These are phyloP conservation scores for Niveomyces coronatus DNA, from an alignment of 2,329 filamentous ascomycete genomes.

Conservation along the genomic window DNA sequence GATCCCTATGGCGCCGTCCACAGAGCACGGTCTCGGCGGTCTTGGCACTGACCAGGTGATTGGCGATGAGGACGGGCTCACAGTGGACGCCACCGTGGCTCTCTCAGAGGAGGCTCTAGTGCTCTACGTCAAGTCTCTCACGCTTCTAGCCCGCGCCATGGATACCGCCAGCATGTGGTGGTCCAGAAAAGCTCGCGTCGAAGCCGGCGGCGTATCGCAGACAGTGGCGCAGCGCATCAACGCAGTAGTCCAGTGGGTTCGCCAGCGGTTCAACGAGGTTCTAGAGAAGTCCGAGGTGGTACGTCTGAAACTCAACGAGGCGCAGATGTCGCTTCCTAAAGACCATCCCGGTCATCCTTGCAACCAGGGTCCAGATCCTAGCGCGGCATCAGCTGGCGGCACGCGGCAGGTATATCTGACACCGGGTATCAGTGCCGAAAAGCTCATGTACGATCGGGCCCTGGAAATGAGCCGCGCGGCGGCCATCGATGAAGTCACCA, in stretches of 20 bases:
- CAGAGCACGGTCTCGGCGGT: conserved; percentile 59
- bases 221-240: conserved; percentile 66
- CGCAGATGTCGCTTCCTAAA: conserved; percentile 70
- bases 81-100: conserved; percentile 72
- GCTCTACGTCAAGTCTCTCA: conserved; percentile 88
- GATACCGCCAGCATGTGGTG: conserved; percentile 92
- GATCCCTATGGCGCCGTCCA: conserved; percentile 76
- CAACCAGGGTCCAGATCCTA: conserved; percentile 56
- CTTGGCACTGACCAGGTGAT: conserved; percentile 42
- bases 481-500: conserved; percentile 90
- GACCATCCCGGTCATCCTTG: conserved; percentile 80
- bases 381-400: conserved; percentile 47
- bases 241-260: conserved; percentile 90
- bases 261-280: conserved; percentile 90
- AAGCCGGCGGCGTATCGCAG: conserved; percentile 37
- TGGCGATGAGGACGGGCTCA: conserved; percentile 63
- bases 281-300: conserved; percentile 93
- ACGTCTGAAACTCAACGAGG: conserved; percentile 76
- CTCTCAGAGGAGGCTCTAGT: conserved; percentile 92
- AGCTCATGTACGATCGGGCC: conserved; percentile 94
- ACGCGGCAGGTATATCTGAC: conserved; percentile 75
- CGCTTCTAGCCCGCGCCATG: conserved; percentile 86
- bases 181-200: conserved; percentile 63
- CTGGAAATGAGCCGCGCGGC: conserved; percentile 93
- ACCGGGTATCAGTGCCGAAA: conserved; percentile 85